A percentile compares a stretch with the other conserved stretches of the same genome.
phyloP scores from a whole-genome alignment of 2,329 filamentous ascomycete species.

The Botrytis paeoniae region DNA sequence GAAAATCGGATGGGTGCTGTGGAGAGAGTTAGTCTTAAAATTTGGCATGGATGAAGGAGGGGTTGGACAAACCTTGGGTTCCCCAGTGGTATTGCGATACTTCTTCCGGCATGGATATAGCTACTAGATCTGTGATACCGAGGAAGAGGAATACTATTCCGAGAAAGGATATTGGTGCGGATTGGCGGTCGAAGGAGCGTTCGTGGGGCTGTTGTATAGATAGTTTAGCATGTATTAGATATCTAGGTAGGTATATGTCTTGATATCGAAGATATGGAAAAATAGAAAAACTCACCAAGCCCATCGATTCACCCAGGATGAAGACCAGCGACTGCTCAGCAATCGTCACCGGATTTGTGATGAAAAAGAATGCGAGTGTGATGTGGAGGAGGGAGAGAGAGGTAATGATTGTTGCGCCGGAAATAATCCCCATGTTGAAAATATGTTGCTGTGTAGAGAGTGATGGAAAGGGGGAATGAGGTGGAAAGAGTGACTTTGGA shows the following conservation, averaged over 20 bases:
- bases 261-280: background rate
- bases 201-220: slow-evolving; percentile 53
- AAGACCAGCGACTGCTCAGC: slow-evolving; percentile 78
- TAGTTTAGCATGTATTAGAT: slow-evolving; percentile 15
- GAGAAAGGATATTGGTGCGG: slow-evolving; percentile 71
- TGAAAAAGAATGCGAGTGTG: slow-evolving; percentile 78
- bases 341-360: slow-evolving; percentile 68
- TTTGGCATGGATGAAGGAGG: slow-evolving; percentile 35
- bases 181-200: slow-evolving; percentile 64
- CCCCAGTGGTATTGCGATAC: slow-evolving; percentile 61
- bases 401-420: slow-evolving; percentile 75
- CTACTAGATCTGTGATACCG: slow-evolving; percentile 62
- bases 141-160: slow-evolving; percentile 62
- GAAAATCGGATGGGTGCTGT: slow-evolving; percentile 60
- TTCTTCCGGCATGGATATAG: slow-evolving; percentile 67
- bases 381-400: slow-evolving; percentile 81
- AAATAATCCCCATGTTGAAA: slow-evolving; percentile 73
- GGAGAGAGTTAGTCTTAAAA: background rate
- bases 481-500: background rate
- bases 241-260: no score
- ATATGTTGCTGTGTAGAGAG: background rate
- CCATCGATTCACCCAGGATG: slow-evolving; percentile 79
- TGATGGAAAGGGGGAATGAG: background rate
- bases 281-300: slow-evolving; percentile 56
- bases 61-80: slow-evolving; percentile 61